phyloP scores from a whole-genome alignment of 2,329 filamentous ascomycete species.

The Cladobotryum mycophilum region DNA sequence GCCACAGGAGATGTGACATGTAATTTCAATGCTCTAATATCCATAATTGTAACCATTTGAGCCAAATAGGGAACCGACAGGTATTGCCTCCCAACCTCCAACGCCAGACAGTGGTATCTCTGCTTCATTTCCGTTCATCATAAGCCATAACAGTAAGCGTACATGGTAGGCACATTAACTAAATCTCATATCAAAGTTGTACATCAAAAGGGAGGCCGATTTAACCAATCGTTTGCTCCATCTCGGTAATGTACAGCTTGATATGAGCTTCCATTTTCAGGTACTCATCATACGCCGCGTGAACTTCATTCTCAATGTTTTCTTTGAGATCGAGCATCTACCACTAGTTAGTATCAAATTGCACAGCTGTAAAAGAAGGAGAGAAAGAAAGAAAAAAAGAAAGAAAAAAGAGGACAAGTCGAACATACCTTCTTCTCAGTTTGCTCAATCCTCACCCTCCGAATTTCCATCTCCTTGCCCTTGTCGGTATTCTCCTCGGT shows the following conservation, averaged over 20 bases:
- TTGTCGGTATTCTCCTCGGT: conserved; percentile 82
- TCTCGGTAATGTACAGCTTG: conserved; percentile 95
- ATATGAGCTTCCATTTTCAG: conserved; percentile 97
- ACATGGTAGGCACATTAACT: not conserved
- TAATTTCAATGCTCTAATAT: not conserved
- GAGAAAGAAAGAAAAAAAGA: not conserved
- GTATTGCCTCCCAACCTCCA: conserved; percentile 21
- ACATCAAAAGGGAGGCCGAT: too few relatives aligned
- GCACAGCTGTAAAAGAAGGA: not conserved
- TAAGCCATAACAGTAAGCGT: not conserved
- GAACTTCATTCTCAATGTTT: conserved; percentile 91
- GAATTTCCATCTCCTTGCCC: conserved; percentile 83
- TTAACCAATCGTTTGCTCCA: conserved; percentile 74
- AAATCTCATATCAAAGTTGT: conserved; percentile 6
- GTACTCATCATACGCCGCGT: conserved; percentile 86
- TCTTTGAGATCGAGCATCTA: conserved; percentile 98
- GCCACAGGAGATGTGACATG: too few relatives aligned
- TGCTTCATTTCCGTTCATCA: conserved; percentile 10
- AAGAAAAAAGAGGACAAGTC: not conserved
- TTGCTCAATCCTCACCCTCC: conserved; percentile 91
- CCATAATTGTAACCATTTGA: too few relatives aligned
- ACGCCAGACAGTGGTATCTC: conserved; percentile 37
- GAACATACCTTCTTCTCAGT: conserved; percentile 89
- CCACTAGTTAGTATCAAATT: not conserved
- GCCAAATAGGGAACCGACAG: not conserved